Evolutionary conservation across 352 stramenopile genomes (phyloP), one percentile per base, ranked within the genome.

Genomic region (Phytophthora quininea): DNA sequence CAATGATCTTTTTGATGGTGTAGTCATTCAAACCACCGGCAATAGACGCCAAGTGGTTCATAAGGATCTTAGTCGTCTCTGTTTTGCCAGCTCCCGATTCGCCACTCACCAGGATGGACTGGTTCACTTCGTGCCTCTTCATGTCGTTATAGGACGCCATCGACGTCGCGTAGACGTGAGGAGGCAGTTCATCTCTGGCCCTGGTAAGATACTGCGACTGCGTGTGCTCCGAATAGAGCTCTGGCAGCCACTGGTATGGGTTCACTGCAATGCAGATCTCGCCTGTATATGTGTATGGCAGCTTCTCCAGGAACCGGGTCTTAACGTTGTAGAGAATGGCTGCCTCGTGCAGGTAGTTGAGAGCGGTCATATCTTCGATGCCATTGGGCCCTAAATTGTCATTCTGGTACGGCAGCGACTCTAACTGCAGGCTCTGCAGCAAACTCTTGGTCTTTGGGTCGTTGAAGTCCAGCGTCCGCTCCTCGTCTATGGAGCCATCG

Each of bases 181-280:
- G 88, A 38, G 77, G 83, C 50, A 86, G 68, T 55, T 86, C 82
- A 24, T 91, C 82, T 12, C 76, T 75, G 8, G 73, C 54, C 50
- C 86, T 77, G 4, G 80, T 84, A 6, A 92, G 63, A 63, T 97
- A 97, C 54, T 80, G 66, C 6, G 70, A 62, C 49, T 94, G 82
- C 31, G 78, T 67, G 38, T 92, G 77, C 50, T 96, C 84, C 0
- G 77, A 79, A 62, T 98, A 98, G 1, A 98, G 75, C 54, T 95
- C 82, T 0, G 82, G 79, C 29, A 97, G 80, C 87, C 90, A 96
- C 64, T 96, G 89, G 75, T 98, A 99, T 31, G 96, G 97, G 73
- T 99, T 99, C 43, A 99, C 89, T 6, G 97, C 96, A 61, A 99
- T 97, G 37, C 98, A 95, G 70, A 99, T 99, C 46, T 99, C 94